These are phyloP conservation scores for Crucibulum laeve DNA, from an alignment of 768 basidiomycete genomes.

Conservation along the genomic window DNA sequence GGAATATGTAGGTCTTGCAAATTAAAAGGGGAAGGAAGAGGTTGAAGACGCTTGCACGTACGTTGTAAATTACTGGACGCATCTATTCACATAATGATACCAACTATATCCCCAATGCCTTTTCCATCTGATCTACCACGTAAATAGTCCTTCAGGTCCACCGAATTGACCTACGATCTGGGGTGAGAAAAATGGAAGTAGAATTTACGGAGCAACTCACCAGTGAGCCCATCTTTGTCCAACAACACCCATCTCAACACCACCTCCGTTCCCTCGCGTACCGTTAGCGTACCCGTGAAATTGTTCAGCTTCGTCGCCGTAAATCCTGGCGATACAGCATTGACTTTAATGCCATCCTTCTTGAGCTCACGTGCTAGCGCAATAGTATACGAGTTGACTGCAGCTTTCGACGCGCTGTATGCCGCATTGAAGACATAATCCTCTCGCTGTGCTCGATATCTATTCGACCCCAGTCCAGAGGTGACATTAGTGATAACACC, in stretches of 20 bases:
- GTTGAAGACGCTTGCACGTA: too few relatives aligned
- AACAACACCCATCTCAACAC: constrained; percentile 35
- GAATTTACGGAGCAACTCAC: constrained; percentile 13
- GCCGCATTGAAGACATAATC: too few relatives aligned
- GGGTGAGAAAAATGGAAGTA: neutral
- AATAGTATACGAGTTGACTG: too few relatives aligned
- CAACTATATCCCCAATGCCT: neutral
- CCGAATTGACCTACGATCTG: neutral
- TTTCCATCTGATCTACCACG: neutral
- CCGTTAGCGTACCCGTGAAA: constrained; percentile 32
- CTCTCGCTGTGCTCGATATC: constrained; percentile 21
- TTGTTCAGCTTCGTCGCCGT: constrained; percentile 19
- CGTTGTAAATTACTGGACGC: too few relatives aligned
- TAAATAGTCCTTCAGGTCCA: neutral
- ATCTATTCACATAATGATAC: neutral
- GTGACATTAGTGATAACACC: constrained; percentile 36
- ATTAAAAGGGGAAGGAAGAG: too few relatives aligned
- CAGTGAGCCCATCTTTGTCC: constrained; percentile 32
- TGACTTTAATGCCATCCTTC: too few relatives aligned
- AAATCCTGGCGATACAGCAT: neutral
- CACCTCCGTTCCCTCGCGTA: constrained; percentile 26
- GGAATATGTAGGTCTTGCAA: too few relatives aligned
- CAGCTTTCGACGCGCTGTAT: too few relatives aligned
- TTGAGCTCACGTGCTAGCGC: too few relatives aligned
- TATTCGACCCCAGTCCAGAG: constrained; percentile 42